Percentiles rank a stretch among this genome's conserved stretches.
These are phyloP conservation scores for Colletotrichum sp. DNA, from an alignment of 2,329 filamentous ascomycete species.

Conservation along the genomic window DNA sequence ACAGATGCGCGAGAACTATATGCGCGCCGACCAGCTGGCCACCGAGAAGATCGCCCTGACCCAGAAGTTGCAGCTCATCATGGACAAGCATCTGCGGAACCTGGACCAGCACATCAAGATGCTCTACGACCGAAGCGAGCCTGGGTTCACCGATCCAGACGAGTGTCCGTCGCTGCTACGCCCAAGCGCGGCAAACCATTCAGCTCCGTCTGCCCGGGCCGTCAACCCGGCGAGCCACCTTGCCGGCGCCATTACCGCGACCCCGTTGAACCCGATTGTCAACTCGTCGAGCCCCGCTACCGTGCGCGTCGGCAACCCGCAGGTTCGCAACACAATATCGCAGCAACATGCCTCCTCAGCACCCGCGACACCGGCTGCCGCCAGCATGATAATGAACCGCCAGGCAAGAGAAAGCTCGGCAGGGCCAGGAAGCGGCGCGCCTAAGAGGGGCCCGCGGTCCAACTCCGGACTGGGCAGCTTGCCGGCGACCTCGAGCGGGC, in stretches of 20 bases:
- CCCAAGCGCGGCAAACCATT: conserved; percentile 59
- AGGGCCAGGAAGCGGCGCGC: conserved; percentile 53
- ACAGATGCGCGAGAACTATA: conserved; percentile 71
- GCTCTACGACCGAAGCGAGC: conserved; percentile 65
- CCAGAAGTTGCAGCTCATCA: conserved; percentile 64
- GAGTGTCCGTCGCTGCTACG: conserved; percentile 68
- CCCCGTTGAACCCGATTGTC: conserved; percentile 39
- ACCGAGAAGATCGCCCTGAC: conserved; percentile 76
- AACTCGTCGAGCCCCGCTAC: conserved; percentile 47
- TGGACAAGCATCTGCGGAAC: conserved; percentile 67
- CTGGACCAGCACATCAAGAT: conserved; percentile 69
- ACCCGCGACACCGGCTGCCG: conserved; percentile 65
- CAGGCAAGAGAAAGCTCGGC: conserved; percentile 63
- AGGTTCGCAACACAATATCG: conserved; percentile 55
- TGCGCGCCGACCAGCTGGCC: conserved; percentile 72
- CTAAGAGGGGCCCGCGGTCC: conserved; percentile 58
- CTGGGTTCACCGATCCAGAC: conserved; percentile 66
- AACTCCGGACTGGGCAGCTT: conserved; percentile 52
- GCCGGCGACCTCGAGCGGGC: conserved; percentile 58
- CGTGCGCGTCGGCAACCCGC: conserved; percentile 47
- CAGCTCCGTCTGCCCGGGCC: conserved; percentile 42
- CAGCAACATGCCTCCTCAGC: conserved; percentile 60
- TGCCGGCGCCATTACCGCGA: conserved; percentile 32
- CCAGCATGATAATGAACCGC: conserved; percentile 63
- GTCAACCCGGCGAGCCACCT: conserved; percentile 48